These are phyloP conservation scores for Colletotrichum tofieldiae DNA, from an alignment of 2,329 filamentous ascomycete genomes.

Conservation along the genomic window DNA sequence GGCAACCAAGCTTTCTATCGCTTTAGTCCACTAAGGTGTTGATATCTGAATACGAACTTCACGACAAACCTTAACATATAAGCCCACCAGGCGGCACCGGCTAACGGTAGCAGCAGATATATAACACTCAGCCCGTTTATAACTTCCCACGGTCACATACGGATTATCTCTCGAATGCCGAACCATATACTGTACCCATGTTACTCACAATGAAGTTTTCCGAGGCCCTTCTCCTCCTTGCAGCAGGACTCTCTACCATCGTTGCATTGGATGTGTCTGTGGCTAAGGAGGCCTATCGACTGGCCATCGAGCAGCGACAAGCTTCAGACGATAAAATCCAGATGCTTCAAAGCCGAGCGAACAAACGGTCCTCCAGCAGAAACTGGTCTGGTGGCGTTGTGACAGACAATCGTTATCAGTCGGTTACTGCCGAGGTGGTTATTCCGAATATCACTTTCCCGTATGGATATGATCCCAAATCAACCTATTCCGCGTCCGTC, in stretches of 20 bases:
- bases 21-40: background rate
- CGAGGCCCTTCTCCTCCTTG: background rate
- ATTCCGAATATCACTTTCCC: constrained; percentile 10
- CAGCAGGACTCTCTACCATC: background rate
- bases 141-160: background rate
- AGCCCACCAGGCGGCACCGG: too few species aligned
- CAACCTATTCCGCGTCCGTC: background rate
- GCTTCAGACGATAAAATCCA: background rate
- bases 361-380: background rate
- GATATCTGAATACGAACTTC: background rate
- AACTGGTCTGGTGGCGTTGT: background rate
- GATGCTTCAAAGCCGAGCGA: background rate
- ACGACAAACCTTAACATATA: background rate
- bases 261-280: background rate
- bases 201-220: background rate
- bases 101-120: background rate
- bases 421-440: constrained; percentile 3
- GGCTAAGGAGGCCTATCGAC: background rate
- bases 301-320: background rate
- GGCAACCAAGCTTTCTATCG: too few species aligned
- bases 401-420: background rate
- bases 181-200: background rate
- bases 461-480: background rate
- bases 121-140: background rate
- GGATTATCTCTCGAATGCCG: fast-evolving